A percentile compares a stretch with the other conserved stretches of the same genome.
phyloP scores from a whole-genome alignment of 306 rosid genomes.

The Trichosanthes cucumerina region DNA sequence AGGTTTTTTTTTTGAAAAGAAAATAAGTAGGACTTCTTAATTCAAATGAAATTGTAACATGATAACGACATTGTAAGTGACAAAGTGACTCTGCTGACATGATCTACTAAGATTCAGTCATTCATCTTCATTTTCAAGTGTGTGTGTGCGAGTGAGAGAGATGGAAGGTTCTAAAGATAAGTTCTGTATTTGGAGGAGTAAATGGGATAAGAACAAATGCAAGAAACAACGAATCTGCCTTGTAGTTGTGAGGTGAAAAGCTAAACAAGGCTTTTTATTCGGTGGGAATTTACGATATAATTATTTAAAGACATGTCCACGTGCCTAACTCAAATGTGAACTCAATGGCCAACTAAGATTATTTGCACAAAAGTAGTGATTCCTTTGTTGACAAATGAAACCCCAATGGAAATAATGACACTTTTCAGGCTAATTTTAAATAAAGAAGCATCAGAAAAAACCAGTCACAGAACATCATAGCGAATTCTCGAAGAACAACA shows the following conservation, averaged over 20 bases:
- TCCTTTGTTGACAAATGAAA: not conserved
- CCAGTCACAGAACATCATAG: not conserved
- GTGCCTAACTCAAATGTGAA: not conserved
- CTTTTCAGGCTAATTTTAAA: not conserved
- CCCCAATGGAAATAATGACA: not conserved
- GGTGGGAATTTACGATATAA: not conserved
- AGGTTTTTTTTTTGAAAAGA: too few species aligned
- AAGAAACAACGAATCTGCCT: not conserved
- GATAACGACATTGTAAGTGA: too few species aligned
- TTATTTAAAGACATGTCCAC: not conserved
- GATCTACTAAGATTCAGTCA: too few species aligned
- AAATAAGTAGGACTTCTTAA: too few species aligned
- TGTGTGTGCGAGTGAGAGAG: not conserved
- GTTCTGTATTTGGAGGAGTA: not conserved
- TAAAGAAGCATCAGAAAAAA: not conserved
- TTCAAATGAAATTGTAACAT: too few species aligned
- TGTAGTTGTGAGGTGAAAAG: not conserved
- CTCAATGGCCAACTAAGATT: not conserved
- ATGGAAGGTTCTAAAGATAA: not conserved
- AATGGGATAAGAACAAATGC: not conserved
- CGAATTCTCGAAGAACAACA: not conserved
- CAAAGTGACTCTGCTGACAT: too few species aligned
- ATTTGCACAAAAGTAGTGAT: not conserved
- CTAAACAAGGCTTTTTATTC: not conserved
- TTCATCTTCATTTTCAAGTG: too few species aligned